Evolutionary conservation across 805 yeast genomes (phyloP).

Genomic region (Komagataella pseudopastoris): DNA sequence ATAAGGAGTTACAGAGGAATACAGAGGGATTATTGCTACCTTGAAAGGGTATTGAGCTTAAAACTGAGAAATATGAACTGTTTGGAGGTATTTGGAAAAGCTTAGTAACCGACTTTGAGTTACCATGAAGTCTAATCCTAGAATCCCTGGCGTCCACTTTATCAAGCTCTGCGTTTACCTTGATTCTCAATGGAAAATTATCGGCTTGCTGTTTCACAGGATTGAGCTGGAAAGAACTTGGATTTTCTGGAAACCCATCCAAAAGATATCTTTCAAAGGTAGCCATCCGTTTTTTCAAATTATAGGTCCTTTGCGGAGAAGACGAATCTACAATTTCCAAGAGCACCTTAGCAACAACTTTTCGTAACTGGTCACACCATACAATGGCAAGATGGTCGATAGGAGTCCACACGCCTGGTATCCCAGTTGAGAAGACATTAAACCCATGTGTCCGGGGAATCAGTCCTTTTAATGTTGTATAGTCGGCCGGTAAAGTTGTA

Average conservation of each 20-base stretch:
- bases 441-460: conserved; percentile 70
- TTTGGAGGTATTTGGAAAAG: neutral
- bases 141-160: neutral
- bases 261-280: conserved; percentile 31
- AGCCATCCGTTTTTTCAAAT: conserved; percentile 43
- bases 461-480: conserved; percentile 58
- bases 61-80: neutral
- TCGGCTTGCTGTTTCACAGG: neutral
- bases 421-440: conserved; percentile 71
- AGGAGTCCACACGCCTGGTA: conserved; percentile 88
- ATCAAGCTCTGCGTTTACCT: neutral
- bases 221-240: conserved; percentile 4
- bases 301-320: conserved; percentile 33
- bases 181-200: neutral
- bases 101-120: neutral
- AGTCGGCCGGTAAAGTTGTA: conserved; percentile 77
- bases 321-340: conserved; percentile 43
- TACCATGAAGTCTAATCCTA: neutral
- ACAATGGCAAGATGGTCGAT: conserved; percentile 91
- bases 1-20: neutral
- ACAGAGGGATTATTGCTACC: neutral
- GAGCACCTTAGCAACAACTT: conserved; percentile 42
- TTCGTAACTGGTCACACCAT: conserved; percentile 87
- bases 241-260: conserved; percentile 42
- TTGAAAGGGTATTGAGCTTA: neutral